Evolutionary conservation across 192 early-diverging fungal species (phyloP).

Genomic region (Coemansia brasiliensis): DNA sequence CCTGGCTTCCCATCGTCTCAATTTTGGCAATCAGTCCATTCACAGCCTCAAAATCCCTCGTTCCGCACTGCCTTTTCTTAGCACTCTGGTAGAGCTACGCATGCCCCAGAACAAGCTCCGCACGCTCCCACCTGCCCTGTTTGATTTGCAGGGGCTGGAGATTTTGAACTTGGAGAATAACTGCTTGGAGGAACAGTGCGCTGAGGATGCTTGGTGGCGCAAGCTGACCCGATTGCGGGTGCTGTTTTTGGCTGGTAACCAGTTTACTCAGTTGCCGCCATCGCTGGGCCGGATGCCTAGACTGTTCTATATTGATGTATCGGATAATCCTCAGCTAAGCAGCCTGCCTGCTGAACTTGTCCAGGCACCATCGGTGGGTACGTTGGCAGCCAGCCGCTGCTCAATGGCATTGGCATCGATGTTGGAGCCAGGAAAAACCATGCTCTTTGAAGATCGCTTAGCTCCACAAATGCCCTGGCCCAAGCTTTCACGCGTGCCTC

Average conservation of each 20-base stretch:
- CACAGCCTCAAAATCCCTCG: slow-evolving; percentile 21
- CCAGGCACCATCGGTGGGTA: slow-evolving; percentile 20
- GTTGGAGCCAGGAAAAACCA: background rate
- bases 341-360: slow-evolving; percentile 36
- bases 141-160: slow-evolving; percentile 39
- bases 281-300: slow-evolving; percentile 30
- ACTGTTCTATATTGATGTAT: slow-evolving; percentile 50
- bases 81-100: slow-evolving; percentile 37
- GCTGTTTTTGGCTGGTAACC: slow-evolving; percentile 35
- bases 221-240: slow-evolving; percentile 28
- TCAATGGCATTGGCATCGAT: slow-evolving; percentile 2
- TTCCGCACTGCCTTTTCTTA: slow-evolving; percentile 19
- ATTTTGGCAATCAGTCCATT: slow-evolving; percentile 41
- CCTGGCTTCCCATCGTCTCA: slow-evolving; percentile 42
- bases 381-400: slow-evolving; percentile 37
- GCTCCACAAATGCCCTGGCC: background rate
- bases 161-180: slow-evolving; percentile 48
- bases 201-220: slow-evolving; percentile 17
- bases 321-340: slow-evolving; percentile 22
- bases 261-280: slow-evolving; percentile 28
- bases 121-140: slow-evolving; percentile 27
- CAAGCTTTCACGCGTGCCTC: slow-evolving; percentile 7
- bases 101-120: slow-evolving; percentile 47
- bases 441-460: slow-evolving; percentile 2
- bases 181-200: slow-evolving; percentile 20